A percentile compares a stretch with the other conserved stretches of the same genome.
These are phyloP conservation scores for Xylaria intraflava DNA, from an alignment of 495 filamentous ascomycete species.

Conservation along the genomic window DNA sequence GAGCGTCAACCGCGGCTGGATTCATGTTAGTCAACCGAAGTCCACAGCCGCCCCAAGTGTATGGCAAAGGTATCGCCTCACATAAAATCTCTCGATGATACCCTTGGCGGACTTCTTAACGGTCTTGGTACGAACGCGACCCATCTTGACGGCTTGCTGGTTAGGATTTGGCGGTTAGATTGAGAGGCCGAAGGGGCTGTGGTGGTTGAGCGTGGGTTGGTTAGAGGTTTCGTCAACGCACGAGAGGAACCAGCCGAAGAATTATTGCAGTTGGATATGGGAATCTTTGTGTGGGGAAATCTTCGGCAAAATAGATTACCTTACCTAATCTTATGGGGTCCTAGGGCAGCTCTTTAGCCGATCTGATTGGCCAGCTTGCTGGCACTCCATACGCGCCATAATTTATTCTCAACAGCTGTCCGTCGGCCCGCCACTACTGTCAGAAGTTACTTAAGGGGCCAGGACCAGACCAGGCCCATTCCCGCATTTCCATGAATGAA, in stretches of 20 bases:
- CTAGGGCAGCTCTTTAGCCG: conserved; percentile 18
- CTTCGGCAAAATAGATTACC: conserved; percentile 23
- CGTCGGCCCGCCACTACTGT: not conserved
- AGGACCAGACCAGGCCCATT: too few relatives aligned
- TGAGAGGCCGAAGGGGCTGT: conserved; percentile 5
- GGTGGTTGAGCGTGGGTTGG: conserved; percentile 8
- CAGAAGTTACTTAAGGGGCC: too few relatives aligned
- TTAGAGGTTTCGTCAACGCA: conserved; percentile 7
- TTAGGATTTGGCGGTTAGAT: conserved; percentile 19
- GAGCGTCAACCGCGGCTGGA: conserved; percentile 80
- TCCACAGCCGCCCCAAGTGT: not conserved
- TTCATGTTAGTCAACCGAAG: not conserved
- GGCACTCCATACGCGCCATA: not conserved
- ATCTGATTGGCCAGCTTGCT: not conserved
- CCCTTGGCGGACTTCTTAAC: conserved; percentile 99
- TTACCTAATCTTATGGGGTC: conserved; percentile 13
- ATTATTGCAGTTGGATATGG: conserved; percentile 17
- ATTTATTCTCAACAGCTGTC: not conserved
- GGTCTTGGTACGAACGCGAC: conserved; percentile 97
- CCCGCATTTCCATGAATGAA: too few relatives aligned
- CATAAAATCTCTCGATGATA: conserved; percentile 98
- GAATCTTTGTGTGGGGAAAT: conserved; percentile 25
- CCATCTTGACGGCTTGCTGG: conserved; percentile 70
- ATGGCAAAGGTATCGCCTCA: not conserved
- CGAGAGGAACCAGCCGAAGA: conserved; percentile 2